Percentiles rank a stretch among this genome's conserved stretches.
Evolutionary conservation across 306 rosid species (phyloP).

Genomic region (Erythrophleum fordii): DNA sequence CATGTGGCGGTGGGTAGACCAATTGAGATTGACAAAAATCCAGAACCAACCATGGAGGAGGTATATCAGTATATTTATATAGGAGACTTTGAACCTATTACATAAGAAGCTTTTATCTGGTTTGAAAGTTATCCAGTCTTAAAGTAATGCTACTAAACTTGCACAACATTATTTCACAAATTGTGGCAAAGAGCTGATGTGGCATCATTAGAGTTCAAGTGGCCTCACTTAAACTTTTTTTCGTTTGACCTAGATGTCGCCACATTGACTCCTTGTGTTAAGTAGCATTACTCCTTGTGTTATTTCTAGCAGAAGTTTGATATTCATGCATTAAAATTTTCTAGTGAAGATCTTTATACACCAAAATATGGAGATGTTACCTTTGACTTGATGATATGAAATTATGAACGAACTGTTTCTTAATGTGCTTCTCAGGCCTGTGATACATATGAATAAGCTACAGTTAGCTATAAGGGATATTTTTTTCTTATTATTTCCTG

Average conservation of each 20-base stretch:
- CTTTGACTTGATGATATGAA: neutral
- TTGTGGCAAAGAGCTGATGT: neutral
- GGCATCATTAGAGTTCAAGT: neutral
- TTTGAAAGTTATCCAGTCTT: slow-evolving; percentile 14
- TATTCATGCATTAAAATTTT: slow-evolving; percentile 16
- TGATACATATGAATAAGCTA: neutral
- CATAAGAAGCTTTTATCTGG: slow-evolving; percentile 1
- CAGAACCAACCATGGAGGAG: slow-evolving; percentile 70
- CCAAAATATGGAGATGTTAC: slow-evolving; percentile 11
- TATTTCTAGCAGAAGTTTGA: neutral
- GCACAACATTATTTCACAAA: neutral
- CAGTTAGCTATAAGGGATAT: slow-evolving; percentile 1
- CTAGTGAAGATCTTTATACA: slow-evolving; percentile 3
- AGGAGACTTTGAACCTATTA: neutral
- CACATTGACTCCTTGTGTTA: neutral
- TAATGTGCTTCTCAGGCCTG: slow-evolving; percentile 11
- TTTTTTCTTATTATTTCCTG: slow-evolving; percentile 5
- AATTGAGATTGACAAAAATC: slow-evolving; percentile 68
- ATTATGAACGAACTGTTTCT: slow-evolving; percentile 21
- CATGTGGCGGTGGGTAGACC: slow-evolving; percentile 89
- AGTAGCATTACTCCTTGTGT: neutral
- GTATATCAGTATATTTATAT: slow-evolving; percentile 17
- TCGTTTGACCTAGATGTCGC: neutral
- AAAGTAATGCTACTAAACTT: neutral
- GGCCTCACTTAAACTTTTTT: neutral